These are phyloP conservation scores for Botrytis aclada DNA, from an alignment of 2,329 filamentous ascomycete species.

Conservation along the genomic window DNA sequence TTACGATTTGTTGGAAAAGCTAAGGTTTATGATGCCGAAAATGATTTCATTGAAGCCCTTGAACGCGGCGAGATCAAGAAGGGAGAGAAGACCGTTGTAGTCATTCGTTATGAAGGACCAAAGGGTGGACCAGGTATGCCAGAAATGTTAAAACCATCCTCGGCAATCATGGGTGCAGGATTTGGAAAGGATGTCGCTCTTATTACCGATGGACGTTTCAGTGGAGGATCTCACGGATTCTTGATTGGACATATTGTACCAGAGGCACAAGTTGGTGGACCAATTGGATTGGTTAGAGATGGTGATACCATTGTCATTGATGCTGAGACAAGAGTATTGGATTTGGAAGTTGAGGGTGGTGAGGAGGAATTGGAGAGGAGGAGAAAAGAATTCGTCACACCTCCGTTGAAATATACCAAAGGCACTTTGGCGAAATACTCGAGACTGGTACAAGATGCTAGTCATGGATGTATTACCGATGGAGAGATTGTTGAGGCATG, in stretches of 20 bases:
- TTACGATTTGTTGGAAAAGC: conserved; percentile 65
- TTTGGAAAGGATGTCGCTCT: conserved; percentile 67
- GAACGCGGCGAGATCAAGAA: conserved; percentile 68
- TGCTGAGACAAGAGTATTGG: conserved; percentile 53
- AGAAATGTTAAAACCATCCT: conserved; percentile 71
- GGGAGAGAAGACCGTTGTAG: conserved; percentile 72
- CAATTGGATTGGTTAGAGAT: conserved; percentile 56
- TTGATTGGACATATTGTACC: conserved; percentile 61
- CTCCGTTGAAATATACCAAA: conserved; percentile 54
- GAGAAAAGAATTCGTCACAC: conserved; percentile 50
- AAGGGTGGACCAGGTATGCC: conserved; percentile 72
- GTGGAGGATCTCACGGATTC: conserved; percentile 58
- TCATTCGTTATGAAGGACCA: conserved; percentile 72
- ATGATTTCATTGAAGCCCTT: conserved; percentile 64
- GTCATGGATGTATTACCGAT: conserved; percentile 58
- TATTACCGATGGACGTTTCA: conserved; percentile 67
- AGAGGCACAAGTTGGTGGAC: conserved; percentile 58
- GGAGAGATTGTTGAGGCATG: conserved; percentile 29
- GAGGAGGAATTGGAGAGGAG: conserved; percentile 43
- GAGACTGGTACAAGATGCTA: conserved; percentile 52
- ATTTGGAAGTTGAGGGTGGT: conserved; percentile 44
- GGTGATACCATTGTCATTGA: conserved; percentile 60
- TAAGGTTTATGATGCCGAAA: conserved; percentile 67
- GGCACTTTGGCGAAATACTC: conserved; percentile 60
- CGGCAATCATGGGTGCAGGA: conserved; percentile 71